Evolutionary conservation across 1,284 basidiomycete genomes (phyloP).

Genomic region (Ustilago curta): DNA sequence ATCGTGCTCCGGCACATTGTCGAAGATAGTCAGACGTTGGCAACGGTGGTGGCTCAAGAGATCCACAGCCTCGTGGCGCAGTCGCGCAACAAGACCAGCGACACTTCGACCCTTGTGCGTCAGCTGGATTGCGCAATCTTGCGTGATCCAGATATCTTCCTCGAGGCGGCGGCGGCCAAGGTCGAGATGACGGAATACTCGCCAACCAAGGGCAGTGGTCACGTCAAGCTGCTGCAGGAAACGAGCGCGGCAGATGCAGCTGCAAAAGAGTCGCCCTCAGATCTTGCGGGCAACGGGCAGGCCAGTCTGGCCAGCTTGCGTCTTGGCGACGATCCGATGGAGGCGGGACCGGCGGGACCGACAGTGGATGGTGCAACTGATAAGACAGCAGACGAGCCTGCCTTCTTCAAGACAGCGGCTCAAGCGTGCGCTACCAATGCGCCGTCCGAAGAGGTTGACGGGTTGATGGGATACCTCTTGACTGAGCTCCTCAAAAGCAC

Average conservation of each 20-base stretch:
- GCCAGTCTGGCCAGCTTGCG: conserved; percentile 48
- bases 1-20: conserved; percentile 90
- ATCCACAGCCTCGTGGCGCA: conserved; percentile 71
- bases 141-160: conserved; percentile 82
- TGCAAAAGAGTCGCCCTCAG: conserved; percentile 40
- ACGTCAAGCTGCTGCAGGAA: conserved; percentile 40
- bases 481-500: conserved; percentile 75
- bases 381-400: conserved; percentile 36
- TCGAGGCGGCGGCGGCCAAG: conserved; percentile 73
- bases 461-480: conserved; percentile 79
- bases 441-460: conserved; percentile 71
- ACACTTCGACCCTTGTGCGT: conserved; percentile 80
- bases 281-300: conserved; percentile 50
- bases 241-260: conserved; percentile 7
- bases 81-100: conserved; percentile 72
- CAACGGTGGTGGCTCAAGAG: conserved; percentile 82
- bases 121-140: conserved; percentile 83
- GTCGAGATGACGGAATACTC: conserved; percentile 62
- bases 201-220: conserved; percentile 46
- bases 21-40: conserved; percentile 79
- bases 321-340: conserved; percentile 76
- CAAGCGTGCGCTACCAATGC: conserved; percentile 11
- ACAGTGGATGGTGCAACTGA: conserved; percentile 62
- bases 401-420: conserved; percentile 31
- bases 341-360: conserved; percentile 71